Evolutionary conservation across 2,329 filamentous ascomycete genomes (phyloP), one percentile per base, ranked within the genome.

Genomic region (Diaporthe eres): DNA sequence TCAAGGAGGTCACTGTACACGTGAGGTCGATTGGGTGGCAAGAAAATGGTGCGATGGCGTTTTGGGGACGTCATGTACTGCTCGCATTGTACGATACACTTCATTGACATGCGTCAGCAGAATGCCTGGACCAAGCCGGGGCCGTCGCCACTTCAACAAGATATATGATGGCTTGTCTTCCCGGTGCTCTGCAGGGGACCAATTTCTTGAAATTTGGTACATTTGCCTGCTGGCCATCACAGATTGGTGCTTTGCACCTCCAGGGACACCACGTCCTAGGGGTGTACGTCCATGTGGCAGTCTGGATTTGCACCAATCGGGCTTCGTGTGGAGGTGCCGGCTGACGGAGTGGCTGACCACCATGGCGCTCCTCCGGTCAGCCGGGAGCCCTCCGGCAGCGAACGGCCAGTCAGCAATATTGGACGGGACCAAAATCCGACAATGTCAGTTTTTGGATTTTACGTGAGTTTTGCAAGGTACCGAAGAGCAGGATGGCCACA

Each of bases 291-390:
- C 44, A 5, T 31, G 19, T 22, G 31, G 44, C 44, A 10, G 6
- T n/a, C 44, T 39, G 47, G 22, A 9, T 25, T 25, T 19, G 31
- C 9, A 25, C 63, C 63, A 68, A 68, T 68, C 44, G 63, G 63
- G 63, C 31, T 31, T 68, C 25, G 25, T 65, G 60, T 31, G 60
- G 13, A 6, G 2, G 63, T 19, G 31, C 47, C 63, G 63, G 63
- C 63, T 68, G 28, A 68, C 63, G 63, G 47, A 68, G 63, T 51
- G 63, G 63, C 63, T 51, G 63, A 68, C 63, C 63, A 68, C 28
- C 47, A 28, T 19, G 37, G 63, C 44, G 63, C 63, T 68, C 63
- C 47, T 25, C 44, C 63, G 63, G 63, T 68, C 63, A 68, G 47
- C 63, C 63, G 44, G 44, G 25, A 6, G 22, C 22, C 63, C 22